phyloP scores from a whole-genome alignment of 495 filamentous ascomycete species.

The Endocarpon pusillum region DNA sequence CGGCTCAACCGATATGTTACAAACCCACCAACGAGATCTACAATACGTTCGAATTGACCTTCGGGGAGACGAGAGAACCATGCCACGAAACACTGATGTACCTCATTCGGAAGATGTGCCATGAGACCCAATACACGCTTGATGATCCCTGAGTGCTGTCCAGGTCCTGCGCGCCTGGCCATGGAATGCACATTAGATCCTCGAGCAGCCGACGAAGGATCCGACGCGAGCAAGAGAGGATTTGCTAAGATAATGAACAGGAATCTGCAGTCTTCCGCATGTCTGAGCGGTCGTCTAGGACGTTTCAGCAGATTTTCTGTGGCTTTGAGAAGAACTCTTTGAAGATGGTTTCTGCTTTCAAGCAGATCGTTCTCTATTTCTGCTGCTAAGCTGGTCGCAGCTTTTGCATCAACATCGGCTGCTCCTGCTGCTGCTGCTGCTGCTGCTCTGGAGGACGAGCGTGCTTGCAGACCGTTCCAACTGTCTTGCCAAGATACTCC shows the following conservation, averaged over 20 bases:
- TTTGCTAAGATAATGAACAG: slow-evolving; percentile 75
- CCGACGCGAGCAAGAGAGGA: slow-evolving; percentile 45
- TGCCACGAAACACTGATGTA: slow-evolving; percentile 66
- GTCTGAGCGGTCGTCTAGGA: slow-evolving; percentile 52
- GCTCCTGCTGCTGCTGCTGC: too few species aligned
- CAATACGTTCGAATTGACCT: slow-evolving; percentile 47
- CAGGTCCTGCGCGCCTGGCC: slow-evolving; percentile 22
- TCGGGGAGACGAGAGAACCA: slow-evolving; percentile 69
- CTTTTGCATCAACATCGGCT: slow-evolving; percentile 14
- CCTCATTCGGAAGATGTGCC: slow-evolving; percentile 56
- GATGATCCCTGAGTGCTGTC: slow-evolving; percentile 63
- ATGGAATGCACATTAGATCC: neutral
- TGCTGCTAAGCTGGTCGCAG: slow-evolving; percentile 10
- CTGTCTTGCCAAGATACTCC: slow-evolving; percentile 41
- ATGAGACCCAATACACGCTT: slow-evolving; percentile 74
- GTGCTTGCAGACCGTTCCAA: slow-evolving; percentile 27
- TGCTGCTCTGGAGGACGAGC: too few species aligned
- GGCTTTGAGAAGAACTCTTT: slow-evolving; percentile 59
- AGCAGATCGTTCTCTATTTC: slow-evolving; percentile 41
- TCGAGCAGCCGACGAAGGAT: slow-evolving; percentile 4
- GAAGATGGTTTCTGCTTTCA: slow-evolving; percentile 52
- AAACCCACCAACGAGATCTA: slow-evolving; percentile 64
- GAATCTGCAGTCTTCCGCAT: slow-evolving; percentile 59
- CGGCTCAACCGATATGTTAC: slow-evolving; percentile 66
- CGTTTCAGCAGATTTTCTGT: slow-evolving; percentile 75